Percentiles rank a stretch among this genome's conserved stretches.
phyloP scores from a whole-genome alignment of 495 filamentous ascomycete genomes.

The Penicillium chermesinum region DNA sequence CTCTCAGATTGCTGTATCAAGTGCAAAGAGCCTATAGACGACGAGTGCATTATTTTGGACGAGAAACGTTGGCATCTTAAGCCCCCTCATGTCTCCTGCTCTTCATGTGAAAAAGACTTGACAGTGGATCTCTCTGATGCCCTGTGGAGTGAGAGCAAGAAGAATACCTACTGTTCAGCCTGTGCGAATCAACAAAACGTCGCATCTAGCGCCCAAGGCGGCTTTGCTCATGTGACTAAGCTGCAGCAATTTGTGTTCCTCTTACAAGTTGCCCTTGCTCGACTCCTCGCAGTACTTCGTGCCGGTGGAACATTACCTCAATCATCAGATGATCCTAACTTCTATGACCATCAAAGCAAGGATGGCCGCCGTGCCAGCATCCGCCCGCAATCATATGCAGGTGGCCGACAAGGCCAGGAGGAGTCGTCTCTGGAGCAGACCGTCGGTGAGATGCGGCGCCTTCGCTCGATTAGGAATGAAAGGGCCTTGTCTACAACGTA shows the following conservation, averaged over 20 bases:
- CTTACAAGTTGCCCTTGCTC: conserved; percentile 82
- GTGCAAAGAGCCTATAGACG: conserved; percentile 86
- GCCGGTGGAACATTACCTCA: conserved; percentile 73
- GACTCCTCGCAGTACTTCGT: conserved; percentile 80
- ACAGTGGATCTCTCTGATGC: conserved; percentile 58
- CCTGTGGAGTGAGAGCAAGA: conserved; percentile 58
- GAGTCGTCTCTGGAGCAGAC: conserved; percentile 89
- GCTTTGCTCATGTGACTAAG: conserved; percentile 66
- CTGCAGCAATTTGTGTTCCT: conserved; percentile 93
- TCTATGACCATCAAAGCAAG: conserved; percentile 59
- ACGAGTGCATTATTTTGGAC: conserved; percentile 72
- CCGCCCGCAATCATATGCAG: conserved; percentile 66
- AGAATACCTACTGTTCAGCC: conserved; percentile 60
- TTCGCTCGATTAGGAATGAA: conserved; percentile 90
- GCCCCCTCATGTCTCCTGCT: conserved; percentile 66
- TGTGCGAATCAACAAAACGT: conserved; percentile 53
- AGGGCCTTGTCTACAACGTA: conserved; percentile 88
- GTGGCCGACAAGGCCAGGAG: conserved; percentile 52
- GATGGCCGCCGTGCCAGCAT: conserved; percentile 65
- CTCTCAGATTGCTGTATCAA: conserved; percentile 74
- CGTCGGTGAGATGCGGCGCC: conserved; percentile 84
- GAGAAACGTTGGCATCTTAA: conserved; percentile 77
- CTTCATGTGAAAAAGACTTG: conserved; percentile 68
- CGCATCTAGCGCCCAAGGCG: conserved; percentile 43
- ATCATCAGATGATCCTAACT: conserved; percentile 67